Evolutionary conservation across 2,329 filamentous ascomycete genomes (phyloP).

Genomic region (Fusarium metavorans): DNA sequence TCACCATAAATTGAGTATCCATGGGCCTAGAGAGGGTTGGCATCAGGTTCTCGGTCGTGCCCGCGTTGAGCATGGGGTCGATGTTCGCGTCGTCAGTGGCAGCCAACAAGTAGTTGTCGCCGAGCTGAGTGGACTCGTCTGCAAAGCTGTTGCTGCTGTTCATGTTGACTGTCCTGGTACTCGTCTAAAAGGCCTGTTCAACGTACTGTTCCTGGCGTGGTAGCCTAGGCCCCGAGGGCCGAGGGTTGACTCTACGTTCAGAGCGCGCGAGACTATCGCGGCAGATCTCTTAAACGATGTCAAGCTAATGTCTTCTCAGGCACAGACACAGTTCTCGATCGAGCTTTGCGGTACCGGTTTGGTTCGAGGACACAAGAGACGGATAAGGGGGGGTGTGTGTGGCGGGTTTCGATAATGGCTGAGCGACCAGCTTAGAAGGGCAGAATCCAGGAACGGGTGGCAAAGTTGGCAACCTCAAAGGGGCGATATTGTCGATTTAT

Average conservation of each 20-base stretch:
- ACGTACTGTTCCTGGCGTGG: not conserved
- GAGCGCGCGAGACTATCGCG: not conserved
- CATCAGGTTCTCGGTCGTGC: not conserved
- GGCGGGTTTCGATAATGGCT: not conserved
- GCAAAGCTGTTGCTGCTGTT: not conserved
- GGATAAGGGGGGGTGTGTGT: slow-evolving; percentile 13
- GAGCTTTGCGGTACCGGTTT: slow-evolving; percentile 1
- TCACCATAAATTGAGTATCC: slow-evolving; percentile 5
- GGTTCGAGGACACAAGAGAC: not conserved
- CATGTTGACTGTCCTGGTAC: slow-evolving; percentile 14
- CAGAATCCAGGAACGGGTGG: slow-evolving; percentile 6
- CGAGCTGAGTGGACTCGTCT: not conserved
- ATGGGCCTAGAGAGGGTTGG: not conserved
- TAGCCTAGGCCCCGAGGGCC: not conserved
- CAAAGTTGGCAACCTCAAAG: not conserved
- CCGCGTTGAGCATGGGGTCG: slow-evolving; percentile 30
- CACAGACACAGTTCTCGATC: not conserved
- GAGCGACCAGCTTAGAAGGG: not conserved
- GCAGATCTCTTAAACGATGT: not conserved
- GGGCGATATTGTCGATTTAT: not conserved
- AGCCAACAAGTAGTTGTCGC: not conserved
- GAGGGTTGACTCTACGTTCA: not conserved
- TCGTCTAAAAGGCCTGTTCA: not conserved
- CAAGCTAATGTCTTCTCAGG: not conserved
- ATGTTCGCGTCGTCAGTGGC: slow-evolving; percentile 20